Evolutionary conservation across 179 eudicot genomes (phyloP).

Genomic region (Gypsophila paniculata): DNA sequence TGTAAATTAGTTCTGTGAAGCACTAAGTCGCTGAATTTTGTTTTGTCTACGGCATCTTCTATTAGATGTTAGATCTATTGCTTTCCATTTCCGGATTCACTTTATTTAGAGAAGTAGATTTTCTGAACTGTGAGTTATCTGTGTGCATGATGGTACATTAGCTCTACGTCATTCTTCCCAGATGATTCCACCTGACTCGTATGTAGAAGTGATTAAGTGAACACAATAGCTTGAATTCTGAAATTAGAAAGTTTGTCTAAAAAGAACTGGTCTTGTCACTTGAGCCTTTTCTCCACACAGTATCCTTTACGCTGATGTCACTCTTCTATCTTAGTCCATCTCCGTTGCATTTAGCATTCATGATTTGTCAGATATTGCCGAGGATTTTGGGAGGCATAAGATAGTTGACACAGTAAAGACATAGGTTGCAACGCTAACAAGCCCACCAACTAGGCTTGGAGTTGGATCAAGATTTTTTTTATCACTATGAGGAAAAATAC

Average conservation of each 20-base stretch:
- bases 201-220: background rate
- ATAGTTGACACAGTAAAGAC: too few species aligned
- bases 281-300: background rate
- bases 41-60: background rate
- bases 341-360: background rate
- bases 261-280: background rate
- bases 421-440: too few species aligned
- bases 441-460: too few species aligned
- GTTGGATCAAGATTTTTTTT: too few species aligned
- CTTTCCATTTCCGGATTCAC: background rate
- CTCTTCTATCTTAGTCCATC: background rate
- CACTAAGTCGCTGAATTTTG: background rate
- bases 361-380: background rate
- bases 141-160: background rate
- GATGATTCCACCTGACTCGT: background rate
- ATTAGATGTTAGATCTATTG: background rate
- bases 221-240: background rate
- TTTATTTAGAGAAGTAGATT: background rate
- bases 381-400: too few species aligned
- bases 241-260: background rate
- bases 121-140: background rate
- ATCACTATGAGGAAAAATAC: too few species aligned
- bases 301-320: background rate
- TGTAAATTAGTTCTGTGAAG: too few species aligned
- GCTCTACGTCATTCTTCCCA: background rate